Base-by-base conservation (phyloP, 2,329 filamentous ascomycete species). In the Claviceps pazoutovae region DNA sequence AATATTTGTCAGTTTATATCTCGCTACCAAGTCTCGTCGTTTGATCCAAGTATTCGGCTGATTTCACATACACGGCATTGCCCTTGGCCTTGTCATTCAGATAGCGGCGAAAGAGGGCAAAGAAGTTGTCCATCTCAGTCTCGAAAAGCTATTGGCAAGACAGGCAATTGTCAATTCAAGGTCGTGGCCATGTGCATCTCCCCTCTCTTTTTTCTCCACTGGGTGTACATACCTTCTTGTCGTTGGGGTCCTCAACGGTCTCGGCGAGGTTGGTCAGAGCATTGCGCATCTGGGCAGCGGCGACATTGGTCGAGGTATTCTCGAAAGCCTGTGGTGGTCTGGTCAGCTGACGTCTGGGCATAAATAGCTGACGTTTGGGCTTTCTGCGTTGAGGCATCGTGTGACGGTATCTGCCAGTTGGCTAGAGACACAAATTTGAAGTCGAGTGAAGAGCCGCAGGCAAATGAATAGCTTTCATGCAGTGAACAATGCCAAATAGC, bases 71-170 rank as follows among this genome's bases (percentile, higher is more conserved):
- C 79, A 93, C 81, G 49, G 82, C 82, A 68, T 93, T 96, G 69
- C 91, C 90, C 82, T 97, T 97, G 66, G 93, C 91, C 79, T 96
- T 95, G 76, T 97, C 93, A 68, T 96, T 96, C 57, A 98, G 77
- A 73, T 96, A 98, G 73, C 93, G 83, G 67, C 93, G 86, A 84
- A 98, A 98, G 56, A 98, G 85, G 55, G 89, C 85, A 68, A 98
- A 98, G 79, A 98, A 98, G 83, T 98, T 98, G 81, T 98, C 93
- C 90, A 96, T 97, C 74, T 98, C 91, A 4, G 90, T 94, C 75
- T 97, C 91, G 71, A 97, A 97, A 59, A 94, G 82, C 87, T 88
- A 60, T 60, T 50, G 30, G 14, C 19, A 44, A 47, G 21, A 9
- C 11, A 26, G 36, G 53, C 59, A 51, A 55, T 16, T 17, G 41